These are phyloP conservation scores for Moniliella sp. DNA, from an alignment of 1,284 basidiomycete genomes.

Conservation along the genomic window DNA sequence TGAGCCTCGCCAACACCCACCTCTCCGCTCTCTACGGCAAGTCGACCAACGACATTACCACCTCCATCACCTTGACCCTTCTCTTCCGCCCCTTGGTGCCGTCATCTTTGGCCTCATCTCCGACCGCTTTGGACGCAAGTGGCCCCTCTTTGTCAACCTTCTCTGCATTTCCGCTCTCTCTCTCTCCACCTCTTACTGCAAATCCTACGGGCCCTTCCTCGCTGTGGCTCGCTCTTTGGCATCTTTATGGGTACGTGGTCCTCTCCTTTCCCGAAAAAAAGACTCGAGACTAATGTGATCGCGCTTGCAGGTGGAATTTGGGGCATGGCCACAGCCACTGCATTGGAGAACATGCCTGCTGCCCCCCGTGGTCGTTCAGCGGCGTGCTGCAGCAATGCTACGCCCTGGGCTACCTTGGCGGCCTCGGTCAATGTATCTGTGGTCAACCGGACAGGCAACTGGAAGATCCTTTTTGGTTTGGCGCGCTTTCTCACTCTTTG, in stretches of 20 bases:
- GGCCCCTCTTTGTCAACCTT: constrained; percentile 59
- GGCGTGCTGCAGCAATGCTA: constrained; percentile 70
- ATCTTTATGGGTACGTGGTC: constrained; percentile 47
- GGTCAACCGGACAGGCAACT: constrained; percentile 35
- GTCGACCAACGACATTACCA: constrained; percentile 10
- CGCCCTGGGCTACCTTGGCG: constrained; percentile 40
- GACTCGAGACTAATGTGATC: too few species aligned
- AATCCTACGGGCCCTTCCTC: constrained; percentile 38
- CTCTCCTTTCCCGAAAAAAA: too few species aligned
- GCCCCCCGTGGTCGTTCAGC: constrained; percentile 57
- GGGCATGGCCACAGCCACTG: constrained; percentile 36
- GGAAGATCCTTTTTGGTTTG: constrained; percentile 38
- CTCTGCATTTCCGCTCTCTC: constrained; percentile 42
- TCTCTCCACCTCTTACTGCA: constrained; percentile 44
- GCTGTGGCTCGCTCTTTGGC: constrained; percentile 35
- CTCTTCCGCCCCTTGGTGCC: constrained; percentile 68
- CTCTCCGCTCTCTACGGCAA: constrained; percentile 7
- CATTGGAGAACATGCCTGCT: constrained; percentile 70
- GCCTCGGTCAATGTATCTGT: constrained; percentile 52
- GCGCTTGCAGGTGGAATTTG: not conserved
- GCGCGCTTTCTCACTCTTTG: constrained; percentile 48
- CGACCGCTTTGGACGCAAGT: constrained; percentile 63
- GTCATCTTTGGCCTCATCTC: constrained; percentile 45
- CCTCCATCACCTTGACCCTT: constrained; percentile 69
- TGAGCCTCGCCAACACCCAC: constrained; percentile 15